Percentiles rank a stretch among this genome's conserved stretches.
phyloP scores from a whole-genome alignment of 768 basidiomycete genomes.

The Panus rudis region DNA sequence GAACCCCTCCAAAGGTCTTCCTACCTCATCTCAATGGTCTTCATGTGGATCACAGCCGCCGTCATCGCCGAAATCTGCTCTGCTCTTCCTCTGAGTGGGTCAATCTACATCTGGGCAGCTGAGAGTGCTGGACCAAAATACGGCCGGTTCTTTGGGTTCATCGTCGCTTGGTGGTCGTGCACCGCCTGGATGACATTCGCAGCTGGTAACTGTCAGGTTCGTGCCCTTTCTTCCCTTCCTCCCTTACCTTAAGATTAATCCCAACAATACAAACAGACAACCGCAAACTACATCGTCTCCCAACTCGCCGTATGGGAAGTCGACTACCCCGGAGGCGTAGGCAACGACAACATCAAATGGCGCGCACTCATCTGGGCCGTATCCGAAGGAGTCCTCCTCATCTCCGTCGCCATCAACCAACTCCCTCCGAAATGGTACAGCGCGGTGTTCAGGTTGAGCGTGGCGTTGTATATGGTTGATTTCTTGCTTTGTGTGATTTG shows the following conservation, averaged over 20 bases:
- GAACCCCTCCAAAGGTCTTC: conserved; percentile 58
- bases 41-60: conserved; percentile 84
- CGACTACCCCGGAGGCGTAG: conserved; percentile 75
- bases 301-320: conserved; percentile 74
- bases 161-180: conserved; percentile 90
- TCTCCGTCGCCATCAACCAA: conserved; percentile 79
- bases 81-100: conserved; percentile 78
- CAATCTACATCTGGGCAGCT: conserved; percentile 93
- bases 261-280: conserved; percentile 49
- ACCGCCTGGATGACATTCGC: conserved; percentile 97
- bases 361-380: conserved; percentile 80
- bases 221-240: conserved; percentile 10
- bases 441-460: conserved; percentile 66
- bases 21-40: conserved; percentile 72
- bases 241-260: not conserved
- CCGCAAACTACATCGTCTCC: conserved; percentile 87
- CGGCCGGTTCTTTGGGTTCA: conserved; percentile 79
- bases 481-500: conserved; percentile 85
- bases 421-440: conserved; percentile 74
- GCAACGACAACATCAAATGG: conserved; percentile 72
- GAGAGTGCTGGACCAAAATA: conserved; percentile 87
- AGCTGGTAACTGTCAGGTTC: conserved; percentile 81
- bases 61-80: conserved; percentile 90
- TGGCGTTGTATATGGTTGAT: conserved; percentile 74
- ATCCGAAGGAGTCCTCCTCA: conserved; percentile 63